Base-by-base conservation (phyloP, 805 yeast species). In the Wickerhamiella azymoides region DNA sequence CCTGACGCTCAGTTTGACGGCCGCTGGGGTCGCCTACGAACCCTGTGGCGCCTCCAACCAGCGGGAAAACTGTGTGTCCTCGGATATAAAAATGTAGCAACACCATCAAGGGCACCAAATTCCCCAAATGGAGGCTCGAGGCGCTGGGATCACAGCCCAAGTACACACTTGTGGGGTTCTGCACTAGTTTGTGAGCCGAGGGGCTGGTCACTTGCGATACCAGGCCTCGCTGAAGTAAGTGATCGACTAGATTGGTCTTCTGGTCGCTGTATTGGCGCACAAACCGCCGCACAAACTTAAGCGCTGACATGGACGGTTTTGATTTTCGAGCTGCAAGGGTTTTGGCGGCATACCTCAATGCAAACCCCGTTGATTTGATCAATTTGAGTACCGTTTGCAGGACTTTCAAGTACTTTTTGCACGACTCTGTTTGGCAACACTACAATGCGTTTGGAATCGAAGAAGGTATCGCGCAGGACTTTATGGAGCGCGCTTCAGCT, bases 91-190 rank as follows among this genome's bases (percentile, higher is more conserved):
- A 86, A 62, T 92, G 96, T 38, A 92, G 65, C 39, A 89, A 64
- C 1, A 84, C 75, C 79, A 92, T 76, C 51, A 92, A 63, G 0
- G 98, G 98, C 27, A 92, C 67, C 44, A 92, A 64, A 56, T 92
- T 92, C 2, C 98, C 98, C 52, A 92, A 63, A 63, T 92, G 98
- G 13, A 92, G 66, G 0, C 96, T 86, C 40, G 59, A 67, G 1
- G 97, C 97, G 0, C 95, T 79, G 1, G 98, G 98, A 58, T 92
- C 98, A 0, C 96, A 96, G 10, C 98, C 98, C 61, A 94, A 80
- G 62, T 89, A 89, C 7, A 85, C 62, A 9, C 79, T 77, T 10
- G 82, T 54, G 52, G 68, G 70, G 30, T 62, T 53, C 9, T 55
- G 56, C 2, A 57, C 47, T 0, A 58, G 61, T 38, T 60, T 52